These are phyloP conservation scores for Venturiaceae sp. DNA, from an alignment of 2,329 filamentous ascomycete genomes.

Conservation along the genomic window DNA sequence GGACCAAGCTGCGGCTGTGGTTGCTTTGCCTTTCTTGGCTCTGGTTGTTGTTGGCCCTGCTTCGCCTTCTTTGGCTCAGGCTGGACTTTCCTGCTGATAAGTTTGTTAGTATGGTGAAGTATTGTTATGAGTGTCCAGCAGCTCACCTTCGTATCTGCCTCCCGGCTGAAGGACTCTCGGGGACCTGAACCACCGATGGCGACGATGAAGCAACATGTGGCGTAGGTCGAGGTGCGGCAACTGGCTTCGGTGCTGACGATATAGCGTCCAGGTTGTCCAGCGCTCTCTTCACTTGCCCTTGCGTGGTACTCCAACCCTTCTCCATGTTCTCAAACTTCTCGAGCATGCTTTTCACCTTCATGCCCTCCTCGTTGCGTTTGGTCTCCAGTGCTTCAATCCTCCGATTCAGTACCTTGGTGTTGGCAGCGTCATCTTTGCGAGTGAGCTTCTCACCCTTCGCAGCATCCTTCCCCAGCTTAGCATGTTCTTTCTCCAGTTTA, in stretches of 20 bases:
- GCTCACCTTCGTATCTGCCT: not conserved
- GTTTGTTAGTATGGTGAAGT: not conserved
- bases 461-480: not conserved
- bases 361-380: not conserved
- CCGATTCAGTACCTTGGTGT: not conserved
- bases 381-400: not conserved
- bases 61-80: not conserved
- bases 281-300: not conserved
- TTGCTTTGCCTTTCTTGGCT: not conserved
- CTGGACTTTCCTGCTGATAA: not conserved
- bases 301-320: not conserved
- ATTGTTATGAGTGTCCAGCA: not conserved
- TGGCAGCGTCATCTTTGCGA: not conserved
- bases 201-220: not conserved
- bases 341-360: not conserved
- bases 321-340: not conserved
- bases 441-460: not conserved
- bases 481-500: not conserved
- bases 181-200: not conserved
- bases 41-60: not conserved
- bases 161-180: not conserved
- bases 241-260: not conserved
- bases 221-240: not conserved
- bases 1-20: not conserved
- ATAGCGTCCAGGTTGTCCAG: not conserved